Evolutionary conservation across 2,329 filamentous ascomycete species (phyloP), one percentile per base, ranked within the genome.

Genomic region (Neocucurbitaria cava): DNA sequence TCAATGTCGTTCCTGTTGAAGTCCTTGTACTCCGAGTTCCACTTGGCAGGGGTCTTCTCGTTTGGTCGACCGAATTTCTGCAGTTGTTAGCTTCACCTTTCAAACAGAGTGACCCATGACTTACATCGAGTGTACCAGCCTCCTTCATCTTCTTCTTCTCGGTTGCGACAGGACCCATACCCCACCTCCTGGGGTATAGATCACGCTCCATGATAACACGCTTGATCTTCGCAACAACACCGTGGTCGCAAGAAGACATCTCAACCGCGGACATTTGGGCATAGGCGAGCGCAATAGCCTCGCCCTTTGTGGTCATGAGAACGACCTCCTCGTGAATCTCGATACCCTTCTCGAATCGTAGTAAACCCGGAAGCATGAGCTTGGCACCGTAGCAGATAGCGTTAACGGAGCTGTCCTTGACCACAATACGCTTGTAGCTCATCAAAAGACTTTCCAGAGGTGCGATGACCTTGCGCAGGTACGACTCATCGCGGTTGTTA

Each of bases 121-220:
- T 75, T 74, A 86, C 83, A 83, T 99, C 95, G 56, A 99, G 89
- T 82, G 97, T 96, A 78, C 95, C 95, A 66, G 92, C 90, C 48
- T 93, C 91, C 87, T 98, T 98, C 83, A 99, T 88, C 87, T 98
- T 97, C 90, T 99, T 99, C 88, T 99, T 99, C 85, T 98, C 92
- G 44, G 89, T 81, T 45, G 95, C 95, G 56, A 94, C 89, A 48
- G 95, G 94, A 59, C 95, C 95, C 74, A 98, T 87, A 65, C 95
- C 95, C 95, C 95, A 99, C 83, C 94, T 85, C 77, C 92, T 87
- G 61, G 95, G 95, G 85, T 99, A 99, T 55, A 98, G 85, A 76
- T 98, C 95, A 70, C 95, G 91, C 85, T 99, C 95, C 95, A 99
- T 99, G 79, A 99, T 99, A 79, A 93, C 96, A 71, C 95, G 89